These are phyloP conservation scores for Biscutella auriculata DNA, from an alignment of 441 rosid genomes.

Conservation along the genomic window DNA sequence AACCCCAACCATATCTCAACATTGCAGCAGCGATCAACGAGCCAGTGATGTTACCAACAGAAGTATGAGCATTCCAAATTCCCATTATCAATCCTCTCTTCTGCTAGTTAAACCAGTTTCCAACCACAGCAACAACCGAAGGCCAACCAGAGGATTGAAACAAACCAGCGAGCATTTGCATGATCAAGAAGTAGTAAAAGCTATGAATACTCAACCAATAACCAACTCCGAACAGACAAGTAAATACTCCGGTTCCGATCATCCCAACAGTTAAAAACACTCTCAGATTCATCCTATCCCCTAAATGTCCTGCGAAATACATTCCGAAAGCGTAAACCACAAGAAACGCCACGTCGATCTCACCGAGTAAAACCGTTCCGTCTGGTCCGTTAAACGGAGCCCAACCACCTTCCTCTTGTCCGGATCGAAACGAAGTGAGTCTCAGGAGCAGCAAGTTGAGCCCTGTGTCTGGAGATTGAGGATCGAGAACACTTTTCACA, in stretches of 20 bases:
- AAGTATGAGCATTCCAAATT: constrained; percentile 97
- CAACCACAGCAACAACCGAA: constrained; percentile 88
- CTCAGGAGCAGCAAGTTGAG: constrained; percentile 30
- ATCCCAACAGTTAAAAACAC: constrained; percentile 65
- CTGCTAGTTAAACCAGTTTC: constrained; percentile 83
- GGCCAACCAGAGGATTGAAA: constrained; percentile 98
- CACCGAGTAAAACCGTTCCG: constrained; percentile 71
- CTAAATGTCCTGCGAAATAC: constrained; percentile 85
- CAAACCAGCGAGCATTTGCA: constrained; percentile 77
- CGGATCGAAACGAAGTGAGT: constrained; percentile 1
- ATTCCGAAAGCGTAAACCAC: constrained; percentile 71
- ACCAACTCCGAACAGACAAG: constrained; percentile 70
- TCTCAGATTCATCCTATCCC: constrained; percentile 75
- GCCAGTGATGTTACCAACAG: constrained; percentile 84
- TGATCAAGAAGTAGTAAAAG: constrained; percentile 47
- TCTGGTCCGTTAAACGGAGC: constrained; percentile 60
- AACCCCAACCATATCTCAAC: constrained; percentile 88
- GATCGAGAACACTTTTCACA: constrained; percentile 85
- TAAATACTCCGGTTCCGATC: constrained; percentile 78
- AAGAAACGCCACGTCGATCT: constrained; percentile 78
- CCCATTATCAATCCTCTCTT: constrained; percentile 95
- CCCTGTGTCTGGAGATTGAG: constrained; percentile 41
- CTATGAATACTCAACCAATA: constrained; percentile 68
- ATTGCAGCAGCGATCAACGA: constrained; percentile 68
- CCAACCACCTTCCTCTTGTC: constrained; percentile 54